Evolutionary conservation across 1,284 basidiomycete genomes (phyloP).

Genomic region (Vanrija sp.): DNA sequence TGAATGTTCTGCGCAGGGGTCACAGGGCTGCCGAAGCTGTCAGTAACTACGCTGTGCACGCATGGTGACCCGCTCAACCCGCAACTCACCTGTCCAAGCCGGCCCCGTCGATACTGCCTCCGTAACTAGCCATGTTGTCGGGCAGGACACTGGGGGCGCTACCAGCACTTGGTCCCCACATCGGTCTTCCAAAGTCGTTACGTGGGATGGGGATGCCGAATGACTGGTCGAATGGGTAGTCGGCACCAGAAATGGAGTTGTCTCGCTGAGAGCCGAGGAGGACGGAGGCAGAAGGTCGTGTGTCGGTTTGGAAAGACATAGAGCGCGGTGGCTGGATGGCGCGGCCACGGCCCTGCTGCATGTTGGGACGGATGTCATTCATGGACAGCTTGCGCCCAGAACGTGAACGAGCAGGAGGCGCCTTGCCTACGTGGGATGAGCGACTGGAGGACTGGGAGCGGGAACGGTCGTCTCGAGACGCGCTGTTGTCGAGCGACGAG

Average conservation of each 20-base stretch:
- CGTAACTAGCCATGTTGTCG: conserved; percentile 22
- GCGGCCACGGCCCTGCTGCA: conserved; percentile 9
- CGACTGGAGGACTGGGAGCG: conserved; percentile 33
- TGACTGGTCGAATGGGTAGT: conserved; percentile 11
- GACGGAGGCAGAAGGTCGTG: conserved; percentile 6
- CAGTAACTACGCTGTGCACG: neutral
- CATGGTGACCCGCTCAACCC: neutral
- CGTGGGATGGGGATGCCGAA: conserved; percentile 32
- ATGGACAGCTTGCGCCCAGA: conserved; percentile 35
- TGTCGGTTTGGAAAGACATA: conserved; percentile 19
- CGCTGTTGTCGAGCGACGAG: conserved; percentile 2
- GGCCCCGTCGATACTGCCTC: conserved; percentile 20
- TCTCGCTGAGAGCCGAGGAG: conserved; percentile 10
- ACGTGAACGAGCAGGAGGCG: conserved; percentile 23
- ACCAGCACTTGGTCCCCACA: conserved; percentile 14
- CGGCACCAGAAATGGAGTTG: conserved; percentile 11
- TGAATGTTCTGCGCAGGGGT: conserved; percentile 31
- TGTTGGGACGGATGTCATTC: conserved; percentile 31
- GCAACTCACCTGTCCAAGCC: conserved; percentile 19
- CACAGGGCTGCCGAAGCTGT: conserved; percentile 23
- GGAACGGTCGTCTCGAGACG: conserved; percentile 20
- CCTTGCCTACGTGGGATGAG: conserved; percentile 34
- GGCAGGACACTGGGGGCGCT: conserved; percentile 25
- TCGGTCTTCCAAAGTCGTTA: conserved; percentile 9
- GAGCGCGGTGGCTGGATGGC: conserved; percentile 18